Percentiles rank a stretch among this genome's conserved stretches.
phyloP scores from a whole-genome alignment of 1,284 basidiomycete species.

The Omphalotus olearius region DNA sequence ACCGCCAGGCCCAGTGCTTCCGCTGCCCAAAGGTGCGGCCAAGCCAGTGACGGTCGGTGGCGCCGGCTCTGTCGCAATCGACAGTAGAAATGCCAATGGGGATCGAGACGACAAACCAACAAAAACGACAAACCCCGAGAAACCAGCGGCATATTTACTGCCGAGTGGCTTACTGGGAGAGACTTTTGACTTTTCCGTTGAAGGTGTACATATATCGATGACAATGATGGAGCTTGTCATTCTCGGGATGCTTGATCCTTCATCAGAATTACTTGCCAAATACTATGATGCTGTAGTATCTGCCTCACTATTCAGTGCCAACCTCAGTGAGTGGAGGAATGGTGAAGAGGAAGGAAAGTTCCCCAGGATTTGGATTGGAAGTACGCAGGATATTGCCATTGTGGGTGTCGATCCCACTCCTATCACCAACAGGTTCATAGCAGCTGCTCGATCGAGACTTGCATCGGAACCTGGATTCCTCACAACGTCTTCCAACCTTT shows the following conservation, averaged over 20 bases:
- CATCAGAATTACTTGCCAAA: neutral
- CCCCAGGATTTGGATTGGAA: constrained; percentile 7
- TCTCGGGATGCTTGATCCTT: constrained; percentile 4
- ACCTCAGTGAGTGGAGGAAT: neutral
- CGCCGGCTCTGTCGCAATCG: neutral
- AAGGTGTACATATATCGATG: neutral
- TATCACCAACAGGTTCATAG: neutral
- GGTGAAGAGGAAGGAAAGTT: neutral
- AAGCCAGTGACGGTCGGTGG: constrained; percentile 3
- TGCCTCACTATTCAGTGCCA: neutral
- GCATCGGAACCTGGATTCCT: neutral
- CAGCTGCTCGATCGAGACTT: neutral
- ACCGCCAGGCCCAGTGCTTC: neutral
- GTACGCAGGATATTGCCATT: constrained; percentile 3
- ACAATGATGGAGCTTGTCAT: constrained; percentile 1
- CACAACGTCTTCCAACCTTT: neutral
- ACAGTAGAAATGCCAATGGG: too few species aligned
- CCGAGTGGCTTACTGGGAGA: neutral
- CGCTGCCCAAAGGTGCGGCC: constrained; percentile 7
- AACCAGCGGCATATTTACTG: neutral
- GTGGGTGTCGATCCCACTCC: neutral
- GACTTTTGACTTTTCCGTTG: neutral
- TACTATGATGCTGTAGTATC: neutral
- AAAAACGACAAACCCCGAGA: neutral
- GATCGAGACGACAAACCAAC: neutral